Base-by-base conservation (phyloP, 371 early-diverging fungal species). In the Nematocida sp. region DNA sequence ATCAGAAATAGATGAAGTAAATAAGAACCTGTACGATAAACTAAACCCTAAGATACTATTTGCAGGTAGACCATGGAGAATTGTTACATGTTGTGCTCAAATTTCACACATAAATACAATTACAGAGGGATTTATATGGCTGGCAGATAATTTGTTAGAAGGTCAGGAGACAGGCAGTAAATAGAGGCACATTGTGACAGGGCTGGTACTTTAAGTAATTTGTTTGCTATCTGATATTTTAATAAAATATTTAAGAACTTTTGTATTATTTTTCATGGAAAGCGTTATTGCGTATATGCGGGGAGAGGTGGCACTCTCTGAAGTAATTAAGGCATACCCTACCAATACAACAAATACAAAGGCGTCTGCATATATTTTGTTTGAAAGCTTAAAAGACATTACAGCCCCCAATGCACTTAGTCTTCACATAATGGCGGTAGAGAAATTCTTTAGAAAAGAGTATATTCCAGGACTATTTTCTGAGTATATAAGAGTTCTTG, bases 381-480 rank as follows among this genome's bases (percentile, higher is more conserved):
- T 60, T 45, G 52, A 78, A 27, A 70, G 46, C 13, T 56, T 78
- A 4, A 44, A 25, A 18, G 15, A 72, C 5, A 13, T 52, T 2
- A 27, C 4, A 9, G 39, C n/a, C 7, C 18, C 18, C 13, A 52
- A 33, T 13, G 71, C 23, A 23, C 5, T 44, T 3, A 5, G 15
- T 9, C 9, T 18, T 2, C 80, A 78, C 62, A 57, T 42, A 44
- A 27, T 20, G 18, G 80, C 66, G 1, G n/a, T 78, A 15, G 25
- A 56, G 18, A 54, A 33, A 33, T 56, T n/a, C 45, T 78, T 47
- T 42, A 18, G 23, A 11, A 27, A 18, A 23, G 40, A 71, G 60
- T 78, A 78, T 57, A 62, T 57, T 4, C 80, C 80, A 4, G 80
- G 80, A 13, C 25, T 78, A 15, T 47, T 78, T 52, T 78, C 80